A percentile compares a stretch with the other conserved stretches of the same genome.
Evolutionary conservation across 2,329 filamentous ascomycete genomes (phyloP).

Genomic region (Emergomyces pasteurianus): DNA sequence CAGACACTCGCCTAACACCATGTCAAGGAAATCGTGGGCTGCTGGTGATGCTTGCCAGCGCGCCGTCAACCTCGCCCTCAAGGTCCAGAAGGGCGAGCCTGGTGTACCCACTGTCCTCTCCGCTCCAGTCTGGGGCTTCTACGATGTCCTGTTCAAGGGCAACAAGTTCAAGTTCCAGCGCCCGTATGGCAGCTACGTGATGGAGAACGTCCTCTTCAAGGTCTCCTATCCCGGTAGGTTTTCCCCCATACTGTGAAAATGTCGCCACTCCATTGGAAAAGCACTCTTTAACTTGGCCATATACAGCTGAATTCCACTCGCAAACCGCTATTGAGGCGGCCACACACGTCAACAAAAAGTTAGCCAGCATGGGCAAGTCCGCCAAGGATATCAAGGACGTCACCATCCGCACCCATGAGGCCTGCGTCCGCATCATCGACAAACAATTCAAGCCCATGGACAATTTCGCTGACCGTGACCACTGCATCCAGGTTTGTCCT

Average conservation of each 20-base stretch:
- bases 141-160: slow-evolving; percentile 94
- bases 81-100: slow-evolving; percentile 82
- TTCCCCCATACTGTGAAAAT: not conserved
- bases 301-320: slow-evolving; percentile 82
- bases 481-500: slow-evolving; percentile 69
- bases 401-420: slow-evolving; percentile 93
- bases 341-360: slow-evolving; percentile 71
- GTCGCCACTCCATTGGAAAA: not conserved
- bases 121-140: slow-evolving; percentile 93
- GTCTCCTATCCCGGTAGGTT: slow-evolving; percentile 83
- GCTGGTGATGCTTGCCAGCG: slow-evolving; percentile 96
- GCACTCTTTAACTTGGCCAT: not conserved
- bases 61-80: slow-evolving; percentile 80
- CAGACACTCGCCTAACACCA: slow-evolving; percentile 95
- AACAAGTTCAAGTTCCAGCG: slow-evolving; percentile 95
- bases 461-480: slow-evolving; percentile 98
- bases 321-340: slow-evolving; percentile 96
- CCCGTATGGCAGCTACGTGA: slow-evolving; percentile 94
- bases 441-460: slow-evolving; percentile 99
- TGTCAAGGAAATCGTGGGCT: slow-evolving; percentile 99
- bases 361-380: slow-evolving; percentile 75
- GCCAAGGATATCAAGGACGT: slow-evolving; percentile 88
- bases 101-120: slow-evolving; percentile 88
- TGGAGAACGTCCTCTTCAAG: slow-evolving; percentile 99
- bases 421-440: slow-evolving; percentile 97